Conservation (phyloP, 1,284 basidiomycete genomes). For the Sporisorium sorghi region DNA sequence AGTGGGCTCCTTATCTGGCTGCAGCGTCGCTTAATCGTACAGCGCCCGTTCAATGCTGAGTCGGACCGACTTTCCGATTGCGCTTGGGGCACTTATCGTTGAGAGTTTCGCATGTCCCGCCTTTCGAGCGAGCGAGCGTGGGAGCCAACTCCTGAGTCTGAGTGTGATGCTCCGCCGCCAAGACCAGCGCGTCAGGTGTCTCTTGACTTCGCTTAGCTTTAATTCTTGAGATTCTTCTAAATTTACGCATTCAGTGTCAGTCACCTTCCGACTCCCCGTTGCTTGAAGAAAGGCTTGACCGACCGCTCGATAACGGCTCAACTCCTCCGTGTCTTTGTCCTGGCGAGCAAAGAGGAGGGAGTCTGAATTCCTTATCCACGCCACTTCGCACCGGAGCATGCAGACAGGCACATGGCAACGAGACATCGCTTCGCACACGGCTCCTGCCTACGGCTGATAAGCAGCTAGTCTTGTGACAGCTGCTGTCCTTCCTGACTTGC, state of each 20-base stretch:
- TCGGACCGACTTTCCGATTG: conserved; percentile 18
- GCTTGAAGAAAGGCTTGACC: neutral
- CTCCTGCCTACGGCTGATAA: conserved; percentile 4
- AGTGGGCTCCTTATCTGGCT: neutral
- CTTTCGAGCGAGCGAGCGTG: no score
- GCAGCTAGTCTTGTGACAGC: neutral
- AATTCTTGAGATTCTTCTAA: neutral
- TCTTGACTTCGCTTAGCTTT: neutral
- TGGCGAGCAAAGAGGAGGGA: neutral
- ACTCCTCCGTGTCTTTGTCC: neutral
- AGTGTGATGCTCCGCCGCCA: neutral
- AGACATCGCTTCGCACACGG: neutral
- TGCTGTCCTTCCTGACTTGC: neutral
- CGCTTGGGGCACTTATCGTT: neutral
- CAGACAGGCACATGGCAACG: neutral
- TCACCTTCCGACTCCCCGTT: neutral
- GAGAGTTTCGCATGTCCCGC: neutral
- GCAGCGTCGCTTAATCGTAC: conserved; percentile 5
- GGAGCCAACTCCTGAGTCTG: neutral
- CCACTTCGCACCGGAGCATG: neutral
- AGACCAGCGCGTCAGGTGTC: neutral
- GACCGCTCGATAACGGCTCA: neutral
- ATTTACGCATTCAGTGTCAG: neutral
- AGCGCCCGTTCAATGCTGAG: conserved; percentile 3
- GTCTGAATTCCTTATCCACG: neutral